These are phyloP conservation scores for Alternaria consortialis DNA, from an alignment of 2,329 filamentous ascomycete genomes.

Conservation along the genomic window DNA sequence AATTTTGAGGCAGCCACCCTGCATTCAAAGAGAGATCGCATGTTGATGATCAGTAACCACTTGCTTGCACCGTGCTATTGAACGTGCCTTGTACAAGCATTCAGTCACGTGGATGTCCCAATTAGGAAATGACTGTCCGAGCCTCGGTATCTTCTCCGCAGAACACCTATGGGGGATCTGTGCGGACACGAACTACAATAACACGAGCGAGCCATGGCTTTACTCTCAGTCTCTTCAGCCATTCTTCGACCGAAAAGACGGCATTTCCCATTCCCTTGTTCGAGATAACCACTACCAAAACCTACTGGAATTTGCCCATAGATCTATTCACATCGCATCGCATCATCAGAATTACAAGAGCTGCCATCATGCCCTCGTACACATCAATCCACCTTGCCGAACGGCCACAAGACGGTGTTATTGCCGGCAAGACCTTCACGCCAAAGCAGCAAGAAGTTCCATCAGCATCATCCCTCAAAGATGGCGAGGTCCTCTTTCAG, in stretches of 20 bases:
- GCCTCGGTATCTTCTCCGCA: conserved; percentile 37
- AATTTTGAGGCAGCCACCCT: background rate
- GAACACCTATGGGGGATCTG: conserved; percentile 25
- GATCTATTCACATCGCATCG: background rate
- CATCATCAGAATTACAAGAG: background rate
- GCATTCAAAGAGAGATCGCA: background rate
- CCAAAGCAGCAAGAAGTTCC: conserved; percentile 61
- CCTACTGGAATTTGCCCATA: background rate
- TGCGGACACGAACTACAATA: conserved; percentile 20
- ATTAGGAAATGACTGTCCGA: conserved; percentile 26
- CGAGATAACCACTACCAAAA: background rate
- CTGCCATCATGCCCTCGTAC: conserved; percentile 50
- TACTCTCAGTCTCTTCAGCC: background rate
- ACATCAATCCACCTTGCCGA: conserved; percentile 67
- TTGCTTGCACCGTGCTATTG: background rate
- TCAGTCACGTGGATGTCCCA: conserved; percentile 12
- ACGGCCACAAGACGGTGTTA: conserved; percentile 67
- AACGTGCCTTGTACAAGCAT: background rate
- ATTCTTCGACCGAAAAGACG: background rate
- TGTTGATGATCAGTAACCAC: background rate
- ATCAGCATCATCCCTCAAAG: conserved; percentile 61
- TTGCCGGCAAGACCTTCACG: conserved; percentile 72
- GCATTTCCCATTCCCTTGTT: background rate
- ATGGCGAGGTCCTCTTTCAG: conserved; percentile 70
- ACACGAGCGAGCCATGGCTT: background rate